phyloP scores from a whole-genome alignment of 2,329 filamentous ascomycete genomes.

The Fusarium sp. region DNA sequence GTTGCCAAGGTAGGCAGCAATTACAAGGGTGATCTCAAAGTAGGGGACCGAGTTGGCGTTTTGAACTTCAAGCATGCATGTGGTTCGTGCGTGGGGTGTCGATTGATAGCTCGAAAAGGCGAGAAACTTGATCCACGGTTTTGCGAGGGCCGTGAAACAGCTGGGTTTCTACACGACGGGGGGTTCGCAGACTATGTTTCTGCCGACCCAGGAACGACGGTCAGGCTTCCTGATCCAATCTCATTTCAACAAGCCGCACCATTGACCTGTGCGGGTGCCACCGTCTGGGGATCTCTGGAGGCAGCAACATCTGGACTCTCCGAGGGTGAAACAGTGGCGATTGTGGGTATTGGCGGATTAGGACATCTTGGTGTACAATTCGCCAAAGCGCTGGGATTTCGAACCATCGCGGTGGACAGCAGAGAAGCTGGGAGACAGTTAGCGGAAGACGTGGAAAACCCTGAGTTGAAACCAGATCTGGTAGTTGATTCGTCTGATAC shows the following conservation, averaged over 20 bases:
- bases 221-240: background rate
- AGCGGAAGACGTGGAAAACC: slow-evolving; percentile 7
- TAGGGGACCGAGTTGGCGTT: slow-evolving; percentile 14
- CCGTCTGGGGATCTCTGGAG: slow-evolving; percentile 19
- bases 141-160: slow-evolving; percentile 6
- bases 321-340: background rate
- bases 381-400: slow-evolving; percentile 17
- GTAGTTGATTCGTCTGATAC: slow-evolving; percentile 18
- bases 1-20: background rate
- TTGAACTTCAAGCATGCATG: slow-evolving; percentile 26
- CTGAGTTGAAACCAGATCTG: background rate
- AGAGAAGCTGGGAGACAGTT: slow-evolving; percentile 22
- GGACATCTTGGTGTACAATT: slow-evolving; percentile 23
- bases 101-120: background rate
- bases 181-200: slow-evolving; percentile 16
- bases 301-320: background rate
- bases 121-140: slow-evolving; percentile 20
- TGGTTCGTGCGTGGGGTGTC: slow-evolving; percentile 12
- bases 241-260: slow-evolving; percentile 20
- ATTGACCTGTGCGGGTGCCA: slow-evolving; percentile 19
- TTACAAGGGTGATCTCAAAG: slow-evolving; percentile 2
- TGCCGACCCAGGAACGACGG: slow-evolving; percentile 4
- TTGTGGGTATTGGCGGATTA: slow-evolving; percentile 13
- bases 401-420: slow-evolving; percentile 12
- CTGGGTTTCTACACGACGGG: slow-evolving; percentile 21